phyloP scores from a whole-genome alignment of 345 rosid genomes.

The Salix exigua region DNA sequence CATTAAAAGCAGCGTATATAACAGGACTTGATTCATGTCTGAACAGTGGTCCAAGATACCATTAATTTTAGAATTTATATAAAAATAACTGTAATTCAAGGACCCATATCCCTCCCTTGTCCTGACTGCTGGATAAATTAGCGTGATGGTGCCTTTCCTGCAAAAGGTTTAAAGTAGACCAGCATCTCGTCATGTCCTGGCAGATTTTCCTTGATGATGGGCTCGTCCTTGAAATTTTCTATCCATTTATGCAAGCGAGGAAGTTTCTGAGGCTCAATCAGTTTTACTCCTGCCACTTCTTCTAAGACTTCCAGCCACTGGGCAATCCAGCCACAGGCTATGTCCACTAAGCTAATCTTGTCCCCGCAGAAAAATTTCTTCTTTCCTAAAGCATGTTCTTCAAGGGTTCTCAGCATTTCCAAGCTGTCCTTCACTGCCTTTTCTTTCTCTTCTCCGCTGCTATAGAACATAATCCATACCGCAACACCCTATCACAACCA shows the following conservation, averaged over 20 bases:
- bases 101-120: no score
- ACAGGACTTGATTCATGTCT: neutral
- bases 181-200: slow-evolving; percentile 7
- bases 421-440: neutral
- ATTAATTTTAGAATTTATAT: no score
- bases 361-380: neutral
- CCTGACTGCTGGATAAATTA: no score
- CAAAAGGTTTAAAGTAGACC: neutral
- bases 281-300: neutral
- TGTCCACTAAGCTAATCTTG: neutral
- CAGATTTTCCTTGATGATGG: neutral
- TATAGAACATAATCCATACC: neutral
- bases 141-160: no score
- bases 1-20: neutral
- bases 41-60: neutral
- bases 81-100: no score
- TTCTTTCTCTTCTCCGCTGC: slow-evolving; percentile 2
- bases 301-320: neutral
- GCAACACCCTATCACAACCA: neutral
- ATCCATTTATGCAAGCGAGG: neutral
- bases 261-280: neutral
- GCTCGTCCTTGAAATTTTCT: neutral
- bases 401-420: neutral
- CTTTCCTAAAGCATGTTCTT: neutral
- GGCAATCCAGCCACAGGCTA: neutral